Conservation (phyloP, 1,284 basidiomycete species). For the Cryptococcus sp. region DNA sequence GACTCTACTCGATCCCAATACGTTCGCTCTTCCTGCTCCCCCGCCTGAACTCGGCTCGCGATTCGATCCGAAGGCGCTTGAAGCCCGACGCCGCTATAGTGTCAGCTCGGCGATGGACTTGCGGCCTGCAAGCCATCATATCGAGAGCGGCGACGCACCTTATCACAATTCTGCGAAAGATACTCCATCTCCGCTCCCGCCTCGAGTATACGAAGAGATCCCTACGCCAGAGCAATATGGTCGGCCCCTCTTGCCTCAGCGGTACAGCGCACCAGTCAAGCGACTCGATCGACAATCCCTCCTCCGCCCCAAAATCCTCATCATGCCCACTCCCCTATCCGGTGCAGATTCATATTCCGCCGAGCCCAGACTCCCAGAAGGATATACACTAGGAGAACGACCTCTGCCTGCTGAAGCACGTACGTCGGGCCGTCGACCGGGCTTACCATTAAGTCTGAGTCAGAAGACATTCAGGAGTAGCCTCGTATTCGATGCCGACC, state of each 20-base stretch:
- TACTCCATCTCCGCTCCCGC: background rate
- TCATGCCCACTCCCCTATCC: constrained; percentile 46
- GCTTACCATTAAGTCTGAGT: constrained; percentile 35
- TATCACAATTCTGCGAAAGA: background rate
- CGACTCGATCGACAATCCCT: constrained; percentile 30
- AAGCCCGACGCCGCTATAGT: constrained; percentile 24
- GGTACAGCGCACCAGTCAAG: constrained; percentile 24
- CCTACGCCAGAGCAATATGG: constrained; percentile 41
- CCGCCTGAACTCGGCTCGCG: constrained; percentile 36
- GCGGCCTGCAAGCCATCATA: background rate
- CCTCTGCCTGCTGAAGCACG: constrained; percentile 48
- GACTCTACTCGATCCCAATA: constrained; percentile 27
- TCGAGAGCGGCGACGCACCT: background rate
- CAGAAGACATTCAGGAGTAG: constrained; percentile 45
- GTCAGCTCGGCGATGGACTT: background rate
- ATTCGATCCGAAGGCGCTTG: constrained; percentile 45
- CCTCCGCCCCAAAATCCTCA: constrained; percentile 45
- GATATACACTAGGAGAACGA: constrained; percentile 45
- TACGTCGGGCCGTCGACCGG: constrained; percentile 23
- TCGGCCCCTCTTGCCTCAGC: constrained; percentile 34
- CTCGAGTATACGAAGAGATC: constrained; percentile 29
- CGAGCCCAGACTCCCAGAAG: constrained; percentile 32
- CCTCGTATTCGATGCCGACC: constrained; percentile 36
- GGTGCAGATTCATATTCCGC: constrained; percentile 8
- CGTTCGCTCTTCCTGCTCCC: constrained; percentile 49